Conservation (phyloP, 1,284 basidiomycete genomes). For the Abortiporus biennis region DNA sequence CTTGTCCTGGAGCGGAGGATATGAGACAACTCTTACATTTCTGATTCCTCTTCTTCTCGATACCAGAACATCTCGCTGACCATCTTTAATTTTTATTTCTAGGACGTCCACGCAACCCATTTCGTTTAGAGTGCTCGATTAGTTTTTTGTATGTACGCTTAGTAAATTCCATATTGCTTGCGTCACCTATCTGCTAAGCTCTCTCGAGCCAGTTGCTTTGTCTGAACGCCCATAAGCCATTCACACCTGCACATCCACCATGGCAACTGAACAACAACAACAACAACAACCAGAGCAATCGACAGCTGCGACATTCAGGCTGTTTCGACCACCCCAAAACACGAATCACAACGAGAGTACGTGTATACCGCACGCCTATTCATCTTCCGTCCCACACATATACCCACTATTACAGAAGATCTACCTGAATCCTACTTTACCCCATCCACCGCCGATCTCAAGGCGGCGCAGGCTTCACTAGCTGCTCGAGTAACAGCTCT, state of each 20-base stretch:
- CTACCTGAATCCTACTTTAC: conserved; percentile 71
- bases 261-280: not conserved
- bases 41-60: conserved; percentile 29
- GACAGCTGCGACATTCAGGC: not conserved
- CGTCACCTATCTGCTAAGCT: conserved; percentile 9
- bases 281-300: not conserved
- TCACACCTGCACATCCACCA: not conserved
- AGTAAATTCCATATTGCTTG: conserved; percentile 12
- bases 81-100: not conserved
- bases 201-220: not conserved
- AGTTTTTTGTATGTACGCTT: conserved; percentile 13
- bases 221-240: not conserved
- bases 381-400: not conserved
- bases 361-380: not conserved
- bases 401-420: conserved; percentile 24
- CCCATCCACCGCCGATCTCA: conserved; percentile 71
- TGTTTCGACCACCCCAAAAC: not conserved
- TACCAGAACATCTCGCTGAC: conserved; percentile 5
- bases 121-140: not conserved
- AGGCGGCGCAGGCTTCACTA: conserved; percentile 60
- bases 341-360: not conserved
- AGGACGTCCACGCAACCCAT: conserved; percentile 1
- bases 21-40: conserved; percentile 58
- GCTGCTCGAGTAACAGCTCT: conserved; percentile 59
- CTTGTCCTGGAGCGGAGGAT: conserved; percentile 54